Conservation (phyloP, 352 stramenopile species). For the Globisporangium apiculatum region DNA sequence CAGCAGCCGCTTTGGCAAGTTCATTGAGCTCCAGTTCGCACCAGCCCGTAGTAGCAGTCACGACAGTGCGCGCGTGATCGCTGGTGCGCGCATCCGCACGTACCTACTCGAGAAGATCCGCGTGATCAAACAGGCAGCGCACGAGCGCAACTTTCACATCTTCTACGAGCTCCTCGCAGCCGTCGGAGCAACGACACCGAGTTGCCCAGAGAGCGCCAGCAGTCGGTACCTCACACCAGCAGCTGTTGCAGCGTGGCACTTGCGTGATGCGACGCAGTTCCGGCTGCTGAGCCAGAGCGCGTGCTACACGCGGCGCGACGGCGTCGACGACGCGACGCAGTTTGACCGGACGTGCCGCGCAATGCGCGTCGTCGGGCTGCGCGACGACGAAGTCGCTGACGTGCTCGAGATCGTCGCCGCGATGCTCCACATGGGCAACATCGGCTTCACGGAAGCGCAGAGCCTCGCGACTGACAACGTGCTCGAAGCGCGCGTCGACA, state of each 20-base stretch:
- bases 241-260: constrained; percentile 21
- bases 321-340: constrained; percentile 55
- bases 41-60: background rate
- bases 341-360: constrained; percentile 51
- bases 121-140: constrained; percentile 65
- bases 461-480: constrained; percentile 16
- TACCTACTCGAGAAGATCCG: constrained; percentile 95
- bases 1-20: constrained; percentile 88
- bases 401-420: constrained; percentile 74
- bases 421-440: constrained; percentile 85
- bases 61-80: constrained; percentile 20
- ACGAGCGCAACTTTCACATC: constrained; percentile 86
- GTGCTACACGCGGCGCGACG: constrained; percentile 60
- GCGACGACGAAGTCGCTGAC: constrained; percentile 38
- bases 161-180: constrained; percentile 80
- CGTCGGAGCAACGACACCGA: constrained; percentile 2
- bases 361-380: constrained; percentile 80
- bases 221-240: constrained; percentile 2
- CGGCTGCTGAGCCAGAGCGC: constrained; percentile 64
- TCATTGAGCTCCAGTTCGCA: constrained; percentile 83
- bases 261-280: constrained; percentile 35
- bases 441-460: constrained; percentile 44
- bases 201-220: background rate
- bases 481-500: constrained; percentile 15
- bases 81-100: constrained; percentile 80